phyloP scores from a whole-genome alignment of 2,329 filamentous ascomycete genomes.

The Ophiostoma himal-ulmi region DNA sequence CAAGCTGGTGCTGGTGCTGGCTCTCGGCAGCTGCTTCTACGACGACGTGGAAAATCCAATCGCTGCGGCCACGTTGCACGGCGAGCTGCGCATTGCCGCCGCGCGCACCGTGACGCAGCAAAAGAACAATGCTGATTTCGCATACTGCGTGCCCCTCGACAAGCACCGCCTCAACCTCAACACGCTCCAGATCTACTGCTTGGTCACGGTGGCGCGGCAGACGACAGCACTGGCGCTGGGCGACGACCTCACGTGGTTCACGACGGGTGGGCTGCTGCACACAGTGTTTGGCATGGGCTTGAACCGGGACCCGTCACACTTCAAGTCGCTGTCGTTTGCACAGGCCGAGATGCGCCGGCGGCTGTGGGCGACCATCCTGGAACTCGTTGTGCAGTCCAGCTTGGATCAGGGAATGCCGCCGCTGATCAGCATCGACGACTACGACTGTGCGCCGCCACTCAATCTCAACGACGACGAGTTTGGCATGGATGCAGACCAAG shows the following conservation, averaged over 20 bases:
- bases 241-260: slow-evolving; percentile 49
- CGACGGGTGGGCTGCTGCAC: slow-evolving; percentile 45
- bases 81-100: slow-evolving; percentile 21
- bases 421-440: slow-evolving; percentile 42
- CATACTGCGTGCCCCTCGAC: slow-evolving; percentile 21
- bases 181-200: slow-evolving; percentile 25
- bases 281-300: slow-evolving; percentile 54
- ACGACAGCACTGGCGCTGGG: slow-evolving; percentile 37
- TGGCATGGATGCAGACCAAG: slow-evolving; percentile 29
- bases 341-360: slow-evolving; percentile 50
- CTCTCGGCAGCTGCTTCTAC: slow-evolving; percentile 41
- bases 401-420: slow-evolving; percentile 48
- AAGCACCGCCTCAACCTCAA: slow-evolving; percentile 25
- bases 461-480: slow-evolving; percentile 51
- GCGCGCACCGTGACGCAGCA: slow-evolving; percentile 20
- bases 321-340: slow-evolving; percentile 44
- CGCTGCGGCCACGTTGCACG: slow-evolving; percentile 14
- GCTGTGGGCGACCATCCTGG: slow-evolving; percentile 52
- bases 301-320: slow-evolving; percentile 49
- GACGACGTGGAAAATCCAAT: slow-evolving; percentile 29
- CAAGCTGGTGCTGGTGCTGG: slow-evolving; percentile 44
- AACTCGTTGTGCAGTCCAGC: slow-evolving; percentile 48
- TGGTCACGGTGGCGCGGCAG: slow-evolving; percentile 25
- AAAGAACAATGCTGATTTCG: slow-evolving; percentile 15
- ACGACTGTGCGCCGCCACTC: slow-evolving; percentile 45